These are phyloP conservation scores for Paramyrothecium sp. DNA, from an alignment of 2,329 filamentous ascomycete genomes.

Conservation along the genomic window DNA sequence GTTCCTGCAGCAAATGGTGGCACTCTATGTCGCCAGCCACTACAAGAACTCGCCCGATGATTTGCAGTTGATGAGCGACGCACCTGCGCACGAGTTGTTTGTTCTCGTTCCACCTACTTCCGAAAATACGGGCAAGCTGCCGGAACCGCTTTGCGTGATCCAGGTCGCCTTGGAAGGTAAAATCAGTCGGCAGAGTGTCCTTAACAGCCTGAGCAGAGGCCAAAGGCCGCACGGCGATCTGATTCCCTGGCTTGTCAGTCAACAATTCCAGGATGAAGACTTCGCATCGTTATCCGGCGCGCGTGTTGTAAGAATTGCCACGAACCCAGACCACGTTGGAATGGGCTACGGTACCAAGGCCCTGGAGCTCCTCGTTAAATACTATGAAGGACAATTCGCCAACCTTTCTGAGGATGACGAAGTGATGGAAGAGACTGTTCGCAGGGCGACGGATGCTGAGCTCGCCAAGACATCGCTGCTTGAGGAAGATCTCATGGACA, in stretches of 20 bases:
- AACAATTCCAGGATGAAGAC: conserved; percentile 97
- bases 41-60: conserved; percentile 99
- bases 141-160: conserved; percentile 91
- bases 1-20: conserved; percentile 97
- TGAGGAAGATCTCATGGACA: conserved; percentile 84
- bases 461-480: conserved; percentile 73
- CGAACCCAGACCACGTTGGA: conserved; percentile 85
- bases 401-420: conserved; percentile 72
- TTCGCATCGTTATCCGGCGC: conserved; percentile 93
- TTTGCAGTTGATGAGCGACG: conserved; percentile 97
- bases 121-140: conserved; percentile 73
- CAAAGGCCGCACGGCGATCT: conserved; percentile 88
- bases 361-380: conserved; percentile 82
- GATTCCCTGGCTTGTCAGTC: conserved; percentile 95
- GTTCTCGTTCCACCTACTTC: conserved; percentile 86
- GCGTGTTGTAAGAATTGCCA: conserved; percentile 89
- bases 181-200: conserved; percentile 89
- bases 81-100: conserved; percentile 93
- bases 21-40: conserved; percentile 92
- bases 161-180: conserved; percentile 93
- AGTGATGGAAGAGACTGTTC: conserved; percentile 60
- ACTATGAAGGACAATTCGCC: conserved; percentile 91
- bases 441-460: conserved; percentile 79
- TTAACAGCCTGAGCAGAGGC: conserved; percentile 85
- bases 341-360: conserved; percentile 96